A percentile compares a stretch with the other conserved stretches of the same genome.
These are phyloP conservation scores for Aspergillus thermomutatus DNA, from an alignment of 2,329 filamentous ascomycete species.

Conservation along the genomic window DNA sequence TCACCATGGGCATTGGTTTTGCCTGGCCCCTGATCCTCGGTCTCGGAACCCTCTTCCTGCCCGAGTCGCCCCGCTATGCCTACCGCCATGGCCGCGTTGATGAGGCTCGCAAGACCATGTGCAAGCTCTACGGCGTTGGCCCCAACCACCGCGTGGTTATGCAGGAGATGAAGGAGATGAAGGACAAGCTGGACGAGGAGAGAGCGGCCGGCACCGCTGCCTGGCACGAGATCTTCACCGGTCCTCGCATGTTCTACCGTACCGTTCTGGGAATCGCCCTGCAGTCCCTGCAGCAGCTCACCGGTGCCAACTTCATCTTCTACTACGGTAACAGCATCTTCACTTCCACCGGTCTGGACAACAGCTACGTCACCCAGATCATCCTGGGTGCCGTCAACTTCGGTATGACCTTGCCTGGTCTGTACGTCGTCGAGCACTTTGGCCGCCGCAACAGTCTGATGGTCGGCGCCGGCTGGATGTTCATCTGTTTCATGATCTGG, in stretches of 20 bases:
- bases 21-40: slow-evolving; percentile 55
- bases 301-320: slow-evolving; percentile 45
- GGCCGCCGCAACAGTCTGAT: slow-evolving; percentile 66
- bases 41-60: slow-evolving; percentile 52
- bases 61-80: slow-evolving; percentile 57
- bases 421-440: slow-evolving; percentile 66
- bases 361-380: slow-evolving; percentile 62
- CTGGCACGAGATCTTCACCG: slow-evolving; percentile 39
- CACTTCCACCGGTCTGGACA: slow-evolving; percentile 59
- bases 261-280: slow-evolving; percentile 39
- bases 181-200: slow-evolving; percentile 53
- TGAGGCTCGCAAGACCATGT: slow-evolving; percentile 49
- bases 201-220: slow-evolving; percentile 37
- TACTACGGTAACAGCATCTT: slow-evolving; percentile 57
- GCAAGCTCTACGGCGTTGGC: slow-evolving; percentile 53
- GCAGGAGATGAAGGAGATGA: slow-evolving; percentile 54
- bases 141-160: slow-evolving; percentile 51
- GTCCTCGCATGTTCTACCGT: slow-evolving; percentile 43
- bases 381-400: slow-evolving; percentile 67
- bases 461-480: slow-evolving; percentile 65
- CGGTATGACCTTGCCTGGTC: slow-evolving; percentile 60
- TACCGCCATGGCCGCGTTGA: slow-evolving; percentile 55
- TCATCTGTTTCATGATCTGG: slow-evolving; percentile 63
- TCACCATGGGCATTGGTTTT: slow-evolving; percentile 56
- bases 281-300: slow-evolving; percentile 44